Base-by-base conservation (phyloP, 2,329 filamentous ascomycete genomes). In the Ophiosphaerella narmari region DNA sequence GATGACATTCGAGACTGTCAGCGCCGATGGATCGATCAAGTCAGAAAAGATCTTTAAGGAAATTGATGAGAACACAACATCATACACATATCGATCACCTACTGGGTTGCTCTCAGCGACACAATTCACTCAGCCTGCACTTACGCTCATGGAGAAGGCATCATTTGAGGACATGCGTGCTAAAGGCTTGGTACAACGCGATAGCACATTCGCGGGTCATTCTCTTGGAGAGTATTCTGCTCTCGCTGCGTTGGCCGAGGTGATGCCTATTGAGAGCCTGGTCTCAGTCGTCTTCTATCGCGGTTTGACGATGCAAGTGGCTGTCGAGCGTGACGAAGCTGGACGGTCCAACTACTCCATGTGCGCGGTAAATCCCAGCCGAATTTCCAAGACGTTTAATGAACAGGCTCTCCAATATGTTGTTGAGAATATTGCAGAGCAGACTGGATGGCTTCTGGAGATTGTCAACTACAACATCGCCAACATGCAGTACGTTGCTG, bases 31-130 rank as follows among this genome's bases (percentile, higher is more conserved):
- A 23, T 85, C 85, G 32, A 91, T 96, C 79, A 97, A 97, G 77
- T 97, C 94, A 0, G 94, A 99, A 82, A 96, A 93, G 78, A 99
- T 99, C 72, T 99, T 99, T 84, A 97, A 99, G 81, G 92, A 96
- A 68, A 92, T 99, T 66, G 85, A 88, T 67, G 94, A 97, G 77
- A 87, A 82, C 71, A 97, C 93, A 2, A 90, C 89, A 5, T 97
- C 90, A 0, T 99, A 99, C 82, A 99, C 94, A 1, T 99, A 97
- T 82, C 86, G 89, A 52, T 99, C 94, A 11, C 94, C 94, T 1
- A 95, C 90, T 2, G 94, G 94, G 67, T 84, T 99, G 46, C 83
- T 99, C 34, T 99, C 94, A 33, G 94, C 95, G 4, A 99, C 94
- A 4, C 94, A 99, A 73, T 99, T 99, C 80, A 99, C 94, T 0